Conservation (phyloP, 257 asterid genomes). For the Marsdenia floribunda region DNA sequence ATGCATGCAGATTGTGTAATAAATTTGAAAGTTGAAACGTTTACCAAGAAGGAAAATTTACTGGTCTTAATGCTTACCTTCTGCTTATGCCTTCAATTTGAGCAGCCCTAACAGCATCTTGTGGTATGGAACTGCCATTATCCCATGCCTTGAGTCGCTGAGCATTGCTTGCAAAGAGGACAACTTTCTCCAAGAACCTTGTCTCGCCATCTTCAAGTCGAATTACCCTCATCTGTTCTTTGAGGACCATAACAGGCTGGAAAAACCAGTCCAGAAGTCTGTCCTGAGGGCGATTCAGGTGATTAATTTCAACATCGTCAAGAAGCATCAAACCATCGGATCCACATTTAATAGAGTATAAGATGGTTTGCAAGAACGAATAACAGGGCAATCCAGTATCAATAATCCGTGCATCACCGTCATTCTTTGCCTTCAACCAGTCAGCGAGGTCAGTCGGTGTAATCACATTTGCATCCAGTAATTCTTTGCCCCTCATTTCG, state of each 20-base stretch:
- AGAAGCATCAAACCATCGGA: constrained; percentile 59
- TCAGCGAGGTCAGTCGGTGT: constrained; percentile 60
- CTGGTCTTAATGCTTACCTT: constrained; percentile 38
- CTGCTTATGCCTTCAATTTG: constrained; percentile 87
- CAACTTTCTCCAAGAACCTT: constrained; percentile 56
- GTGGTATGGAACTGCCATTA: constrained; percentile 55
- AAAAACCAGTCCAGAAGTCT: constrained; percentile 87
- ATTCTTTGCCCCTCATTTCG: constrained; percentile 62
- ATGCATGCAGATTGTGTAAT: not conserved
- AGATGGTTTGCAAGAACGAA: constrained; percentile 48
- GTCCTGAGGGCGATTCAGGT: constrained; percentile 79
- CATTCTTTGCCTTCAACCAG: constrained; percentile 68
- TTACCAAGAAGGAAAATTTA: not conserved
- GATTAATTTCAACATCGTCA: constrained; percentile 70
- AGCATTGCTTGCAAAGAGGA: constrained; percentile 50
- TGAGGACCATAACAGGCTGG: constrained; percentile 75
- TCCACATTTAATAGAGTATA: constrained; percentile 59
- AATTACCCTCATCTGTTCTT: constrained; percentile 72
- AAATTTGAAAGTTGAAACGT: not conserved
- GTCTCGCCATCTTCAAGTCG: constrained; percentile 65
- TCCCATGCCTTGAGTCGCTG: constrained; percentile 70
- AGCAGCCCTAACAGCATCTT: constrained; percentile 73
- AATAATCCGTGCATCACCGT: constrained; percentile 39
- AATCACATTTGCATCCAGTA: constrained; percentile 49
- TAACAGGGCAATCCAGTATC: constrained; percentile 72